Conservation (phyloP, 257 asterid species). For the Capsicum chinense region DNA sequence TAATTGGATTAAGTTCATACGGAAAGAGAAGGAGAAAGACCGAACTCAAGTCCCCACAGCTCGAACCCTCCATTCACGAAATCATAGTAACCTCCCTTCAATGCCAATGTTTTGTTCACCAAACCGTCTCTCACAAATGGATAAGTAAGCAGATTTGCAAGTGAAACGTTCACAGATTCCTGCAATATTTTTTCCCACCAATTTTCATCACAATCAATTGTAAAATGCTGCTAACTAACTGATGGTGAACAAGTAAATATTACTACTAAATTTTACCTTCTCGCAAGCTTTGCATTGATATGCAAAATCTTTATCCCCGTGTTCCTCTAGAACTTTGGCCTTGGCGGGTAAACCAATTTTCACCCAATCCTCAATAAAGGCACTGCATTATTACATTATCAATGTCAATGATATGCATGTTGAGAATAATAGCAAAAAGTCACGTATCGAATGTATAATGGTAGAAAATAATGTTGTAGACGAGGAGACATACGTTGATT, state of each 20-base stretch:
- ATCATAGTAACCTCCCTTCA: conserved; percentile 90
- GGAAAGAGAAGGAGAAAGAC: conserved; percentile 73
- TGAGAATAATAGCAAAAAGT: neutral
- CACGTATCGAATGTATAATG: no score
- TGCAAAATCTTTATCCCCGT: conserved; percentile 41
- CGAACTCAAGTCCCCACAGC: conserved; percentile 91
- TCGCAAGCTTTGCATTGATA: conserved; percentile 67
- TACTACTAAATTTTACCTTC: conserved; percentile 50
- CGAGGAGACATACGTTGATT: conserved; percentile 58
- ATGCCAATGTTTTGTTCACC: conserved; percentile 82
- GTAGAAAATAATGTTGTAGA: neutral
- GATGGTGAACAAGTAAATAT: neutral
- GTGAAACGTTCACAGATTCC: conserved; percentile 96
- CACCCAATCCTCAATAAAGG: conserved; percentile 96
- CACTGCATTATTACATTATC: conserved; percentile 48
- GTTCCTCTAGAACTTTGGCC: conserved; percentile 58
- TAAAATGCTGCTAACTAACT: neutral
- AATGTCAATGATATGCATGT: neutral
- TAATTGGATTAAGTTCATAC: conserved; percentile 59
- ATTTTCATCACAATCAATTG: neutral
- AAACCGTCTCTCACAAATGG: conserved; percentile 91
- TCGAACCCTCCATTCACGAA: conserved; percentile 82
- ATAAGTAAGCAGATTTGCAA: conserved; percentile 79
- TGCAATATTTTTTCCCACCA: conserved; percentile 32
- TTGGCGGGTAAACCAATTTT: conserved; percentile 80